Conservation (phyloP, 164 flowering plant genomes). For the Platanus orientalis region DNA sequence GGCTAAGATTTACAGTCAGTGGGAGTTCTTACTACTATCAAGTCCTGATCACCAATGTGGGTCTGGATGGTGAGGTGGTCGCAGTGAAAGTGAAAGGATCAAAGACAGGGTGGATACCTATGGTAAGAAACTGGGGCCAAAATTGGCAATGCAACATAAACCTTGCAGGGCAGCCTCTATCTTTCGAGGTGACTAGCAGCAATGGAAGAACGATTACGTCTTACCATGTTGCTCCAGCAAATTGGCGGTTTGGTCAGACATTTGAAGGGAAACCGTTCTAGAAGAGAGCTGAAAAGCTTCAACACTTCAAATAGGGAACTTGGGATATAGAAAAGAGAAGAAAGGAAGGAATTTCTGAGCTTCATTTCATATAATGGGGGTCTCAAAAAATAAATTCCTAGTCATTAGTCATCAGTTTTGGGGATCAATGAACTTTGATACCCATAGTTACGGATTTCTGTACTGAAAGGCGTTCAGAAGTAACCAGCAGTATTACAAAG, state of each 20-base stretch:
- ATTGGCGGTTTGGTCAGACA: slow-evolving; percentile 80
- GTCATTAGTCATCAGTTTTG: no score
- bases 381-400: no score
- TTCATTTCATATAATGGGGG: no score
- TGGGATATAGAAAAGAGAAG: no score
- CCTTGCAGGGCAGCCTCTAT: slow-evolving; percentile 59
- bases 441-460: no score
- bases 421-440: no score
- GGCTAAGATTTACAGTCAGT: slow-evolving; percentile 56
- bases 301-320: no score
- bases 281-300: neutral
- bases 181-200: slow-evolving; percentile 68
- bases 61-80: slow-evolving; percentile 60
- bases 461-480: no score
- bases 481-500: no score
- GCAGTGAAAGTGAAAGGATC: slow-evolving; percentile 83
- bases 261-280: slow-evolving; percentile 71
- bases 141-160: slow-evolving; percentile 64
- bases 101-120: slow-evolving; percentile 75
- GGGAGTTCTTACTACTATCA: slow-evolving; percentile 53
- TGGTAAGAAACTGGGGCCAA: slow-evolving; percentile 94
- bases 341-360: no score
- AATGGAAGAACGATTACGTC: slow-evolving; percentile 47
- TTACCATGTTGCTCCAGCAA: slow-evolving; percentile 60
- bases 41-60: slow-evolving; percentile 73